phyloP scores from a whole-genome alignment of 306 rosid species.

The Lotus japonicus region DNA sequence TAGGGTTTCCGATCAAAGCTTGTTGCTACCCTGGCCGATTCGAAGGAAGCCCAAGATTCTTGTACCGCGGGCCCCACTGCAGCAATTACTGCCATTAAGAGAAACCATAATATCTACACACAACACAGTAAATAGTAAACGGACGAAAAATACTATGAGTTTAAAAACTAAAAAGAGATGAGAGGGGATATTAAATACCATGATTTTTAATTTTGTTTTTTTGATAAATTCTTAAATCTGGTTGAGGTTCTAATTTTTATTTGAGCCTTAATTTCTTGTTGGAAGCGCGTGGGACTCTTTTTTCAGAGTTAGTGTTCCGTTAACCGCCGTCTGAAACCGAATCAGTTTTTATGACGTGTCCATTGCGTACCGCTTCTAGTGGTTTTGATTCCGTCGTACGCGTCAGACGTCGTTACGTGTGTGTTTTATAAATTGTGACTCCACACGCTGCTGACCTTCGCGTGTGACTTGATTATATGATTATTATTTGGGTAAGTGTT shows the following conservation, averaged over 20 bases:
- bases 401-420: background rate
- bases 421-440: background rate
- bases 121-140: slow-evolving; percentile 10
- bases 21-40: slow-evolving; percentile 27
- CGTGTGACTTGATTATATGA: background rate
- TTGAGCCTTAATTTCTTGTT: slow-evolving; percentile 4
- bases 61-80: slow-evolving; percentile 28
- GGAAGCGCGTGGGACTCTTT: background rate
- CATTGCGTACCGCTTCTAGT: background rate
- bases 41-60: slow-evolving; percentile 30
- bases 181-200: background rate
- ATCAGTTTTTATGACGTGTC: background rate
- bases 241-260: background rate
- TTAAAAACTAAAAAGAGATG: background rate
- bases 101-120: background rate
- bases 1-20: slow-evolving; percentile 13
- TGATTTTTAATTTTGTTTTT: background rate
- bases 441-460: no score
- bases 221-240: background rate
- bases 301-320: background rate
- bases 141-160: background rate
- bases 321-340: background rate
- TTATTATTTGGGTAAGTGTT: background rate
- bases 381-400: slow-evolving; percentile 11
- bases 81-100: slow-evolving; percentile 31